Evolutionary conservation across 192 early-diverging fungal species (phyloP), one percentile per base, ranked within the genome.

Genomic region (Coemansia erecta): DNA sequence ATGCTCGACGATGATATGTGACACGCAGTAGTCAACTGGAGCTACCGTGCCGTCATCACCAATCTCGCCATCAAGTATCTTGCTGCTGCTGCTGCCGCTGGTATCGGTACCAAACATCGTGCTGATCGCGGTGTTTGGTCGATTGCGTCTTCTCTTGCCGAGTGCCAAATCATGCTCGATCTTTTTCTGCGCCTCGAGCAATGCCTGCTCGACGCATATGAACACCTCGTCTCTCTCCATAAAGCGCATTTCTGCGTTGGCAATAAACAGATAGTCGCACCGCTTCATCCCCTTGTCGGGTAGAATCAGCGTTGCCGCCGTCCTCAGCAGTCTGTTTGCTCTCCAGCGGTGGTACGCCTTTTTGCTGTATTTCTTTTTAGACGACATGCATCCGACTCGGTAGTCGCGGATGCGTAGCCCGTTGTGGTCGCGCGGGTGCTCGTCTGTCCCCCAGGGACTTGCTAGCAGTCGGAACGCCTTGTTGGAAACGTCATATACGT

Each of bases 371-470:
- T 31, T 19, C 50, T 77, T 77, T 40, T 77, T 77, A 10, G 60
- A 54, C 9, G 65, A 68, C 45, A 71, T 52, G 10, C 58, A 52
- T 11, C 64, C 53, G 12, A 77, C 74, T 33, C 74, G 64, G 46
- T 71, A 77, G 58, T 77, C 68, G 47, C 68, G 74, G 61, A 71
- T 40, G 8, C 74, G 57, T 17, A 71, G 53, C 0, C 68, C 74
- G 46, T 77, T 77, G 68, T 71, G 51, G 61, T 77, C 74, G 7
- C 74, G 68, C 18, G 74, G 74, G 33, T 71, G 55, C 61, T 77
- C 74, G 61, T 60, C 53, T 0, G 26, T n/a, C 24, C 59, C 54
- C 74, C 74, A 77, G 17, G 74, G 64, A 18, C 64, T 64, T 46
- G 68, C 68, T 2, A 48, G 7, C 4, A 77, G 61, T 12, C 22